Percentiles rank a stretch among this genome's conserved stretches.
These are phyloP conservation scores for Amoebophrya sp. DNA, from an alignment of 169 alveolate genomes.

Conservation along the genomic window DNA sequence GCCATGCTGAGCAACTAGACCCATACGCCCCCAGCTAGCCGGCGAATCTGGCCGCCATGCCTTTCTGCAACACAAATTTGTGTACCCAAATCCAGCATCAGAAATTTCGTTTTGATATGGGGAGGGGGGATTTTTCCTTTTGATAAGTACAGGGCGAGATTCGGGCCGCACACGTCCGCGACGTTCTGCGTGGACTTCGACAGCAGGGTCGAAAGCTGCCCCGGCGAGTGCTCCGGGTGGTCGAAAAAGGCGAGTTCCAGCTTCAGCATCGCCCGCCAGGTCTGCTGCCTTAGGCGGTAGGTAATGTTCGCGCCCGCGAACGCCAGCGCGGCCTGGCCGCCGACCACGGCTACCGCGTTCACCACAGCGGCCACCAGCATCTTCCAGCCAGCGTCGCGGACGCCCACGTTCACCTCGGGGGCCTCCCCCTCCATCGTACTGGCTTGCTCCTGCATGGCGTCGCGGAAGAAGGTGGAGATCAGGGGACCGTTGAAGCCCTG, in stretches of 20 bases:
- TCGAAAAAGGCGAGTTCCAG: background rate
- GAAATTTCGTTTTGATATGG: no score
- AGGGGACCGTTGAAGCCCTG: background rate
- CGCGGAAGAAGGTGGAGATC: background rate
- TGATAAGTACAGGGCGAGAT: background rate
- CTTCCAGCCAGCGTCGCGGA: background rate
- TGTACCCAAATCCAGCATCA: no score
- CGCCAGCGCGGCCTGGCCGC: background rate
- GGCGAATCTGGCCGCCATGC: no score
- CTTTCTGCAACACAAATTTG: no score
- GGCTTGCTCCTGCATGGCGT: background rate
- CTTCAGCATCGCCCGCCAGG: background rate
- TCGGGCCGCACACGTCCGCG: background rate
- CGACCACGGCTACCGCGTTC: background rate
- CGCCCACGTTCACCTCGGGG: background rate
- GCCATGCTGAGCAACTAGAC: no score
- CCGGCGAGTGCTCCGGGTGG: background rate
- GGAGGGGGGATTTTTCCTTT: no score
- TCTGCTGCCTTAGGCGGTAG: background rate
- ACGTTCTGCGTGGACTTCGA: background rate
- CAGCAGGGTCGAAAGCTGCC: background rate
- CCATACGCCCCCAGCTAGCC: no score
- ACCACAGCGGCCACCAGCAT: background rate
- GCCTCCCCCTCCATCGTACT: background rate
- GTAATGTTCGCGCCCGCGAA: background rate